Percentiles rank a stretch among this genome's conserved stretches.
Conservation (phyloP, 495 filamentous ascomycete genomes). For the Hyaloscypha finlandica region DNA sequence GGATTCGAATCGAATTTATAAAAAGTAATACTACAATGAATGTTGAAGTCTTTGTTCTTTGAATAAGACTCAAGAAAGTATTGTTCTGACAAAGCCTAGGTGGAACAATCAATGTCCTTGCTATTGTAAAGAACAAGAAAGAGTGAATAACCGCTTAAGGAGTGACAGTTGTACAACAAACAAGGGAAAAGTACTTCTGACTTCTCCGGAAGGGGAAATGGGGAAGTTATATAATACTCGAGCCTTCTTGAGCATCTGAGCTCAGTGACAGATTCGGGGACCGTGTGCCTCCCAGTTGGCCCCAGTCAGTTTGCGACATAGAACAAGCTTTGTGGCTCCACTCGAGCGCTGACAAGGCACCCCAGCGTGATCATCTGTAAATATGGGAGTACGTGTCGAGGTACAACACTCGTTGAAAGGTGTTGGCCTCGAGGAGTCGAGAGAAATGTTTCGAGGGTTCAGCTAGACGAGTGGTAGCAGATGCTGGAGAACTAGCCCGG, state of each 20-base stretch:
- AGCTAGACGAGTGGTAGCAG: slow-evolving; percentile 19
- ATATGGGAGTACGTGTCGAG: slow-evolving; percentile 4
- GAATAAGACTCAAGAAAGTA: neutral
- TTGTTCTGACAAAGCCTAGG: slow-evolving; percentile 4
- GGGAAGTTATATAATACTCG: slow-evolving; percentile 17
- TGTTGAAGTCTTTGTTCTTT: neutral
- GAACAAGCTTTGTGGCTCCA: slow-evolving; percentile 10
- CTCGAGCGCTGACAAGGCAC: neutral
- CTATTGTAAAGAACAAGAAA: neutral
- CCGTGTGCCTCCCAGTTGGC: neutral
- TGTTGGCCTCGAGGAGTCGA: no score
- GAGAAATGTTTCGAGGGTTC: neutral
- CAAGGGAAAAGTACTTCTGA: neutral
- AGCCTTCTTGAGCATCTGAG: slow-evolving; percentile 9
- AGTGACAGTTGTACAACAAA: slow-evolving; percentile 5
- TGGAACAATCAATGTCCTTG: slow-evolving; percentile 16
- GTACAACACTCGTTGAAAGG: slow-evolving; percentile 9
- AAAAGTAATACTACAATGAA: slow-evolving; percentile 3
- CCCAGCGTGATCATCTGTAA: neutral
- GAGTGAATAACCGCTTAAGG: slow-evolving; percentile 21
- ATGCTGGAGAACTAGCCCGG: slow-evolving; percentile 1
- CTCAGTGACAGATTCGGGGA: slow-evolving; percentile 7
- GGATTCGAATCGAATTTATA: slow-evolving; percentile 10
- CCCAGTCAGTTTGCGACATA: neutral
- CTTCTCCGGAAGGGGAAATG: neutral